phyloP scores from a whole-genome alignment of 2,329 filamentous ascomycete genomes.

The Berkeleyomyces rouxiae region DNA sequence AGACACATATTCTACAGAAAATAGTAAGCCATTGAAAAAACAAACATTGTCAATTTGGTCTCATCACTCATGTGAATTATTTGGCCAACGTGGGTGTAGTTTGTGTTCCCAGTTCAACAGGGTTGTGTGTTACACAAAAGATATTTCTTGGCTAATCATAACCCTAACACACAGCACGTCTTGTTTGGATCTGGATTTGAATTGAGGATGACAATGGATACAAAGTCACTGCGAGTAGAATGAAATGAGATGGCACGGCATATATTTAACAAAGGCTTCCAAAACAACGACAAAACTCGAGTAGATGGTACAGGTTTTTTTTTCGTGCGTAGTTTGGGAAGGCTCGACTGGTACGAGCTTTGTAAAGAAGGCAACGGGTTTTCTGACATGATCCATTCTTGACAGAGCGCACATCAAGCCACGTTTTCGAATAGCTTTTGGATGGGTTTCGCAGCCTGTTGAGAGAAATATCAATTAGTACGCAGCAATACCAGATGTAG shows the following conservation, averaged over 20 bases:
- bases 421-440: conserved; percentile 72
- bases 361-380: not conserved
- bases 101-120: too few relatives aligned
- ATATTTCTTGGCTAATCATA: too few relatives aligned
- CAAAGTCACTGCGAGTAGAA: not conserved
- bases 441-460: conserved; percentile 70
- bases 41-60: too few relatives aligned
- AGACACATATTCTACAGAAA: too few relatives aligned
- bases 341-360: conserved; percentile 10
- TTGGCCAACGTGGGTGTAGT: too few relatives aligned
- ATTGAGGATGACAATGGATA: not conserved
- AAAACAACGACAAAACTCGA: not conserved
- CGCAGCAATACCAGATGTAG: not conserved
- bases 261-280: not conserved
- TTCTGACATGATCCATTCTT: not conserved
- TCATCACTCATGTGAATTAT: too few relatives aligned
- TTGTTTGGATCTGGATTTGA: too few relatives aligned
- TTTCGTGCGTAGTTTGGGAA: not conserved
- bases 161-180: too few relatives aligned
- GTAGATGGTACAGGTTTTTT: not conserved
- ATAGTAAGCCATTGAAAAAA: too few relatives aligned
- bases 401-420: conserved; percentile 20
- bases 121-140: too few relatives aligned
- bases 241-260: not conserved
- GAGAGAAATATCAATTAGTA: conserved; percentile 13